Percentiles rank a stretch among this genome's conserved stretches.
phyloP scores from a whole-genome alignment of 139 green algal genomes.

The Monoraphidium neglectum region DNA sequence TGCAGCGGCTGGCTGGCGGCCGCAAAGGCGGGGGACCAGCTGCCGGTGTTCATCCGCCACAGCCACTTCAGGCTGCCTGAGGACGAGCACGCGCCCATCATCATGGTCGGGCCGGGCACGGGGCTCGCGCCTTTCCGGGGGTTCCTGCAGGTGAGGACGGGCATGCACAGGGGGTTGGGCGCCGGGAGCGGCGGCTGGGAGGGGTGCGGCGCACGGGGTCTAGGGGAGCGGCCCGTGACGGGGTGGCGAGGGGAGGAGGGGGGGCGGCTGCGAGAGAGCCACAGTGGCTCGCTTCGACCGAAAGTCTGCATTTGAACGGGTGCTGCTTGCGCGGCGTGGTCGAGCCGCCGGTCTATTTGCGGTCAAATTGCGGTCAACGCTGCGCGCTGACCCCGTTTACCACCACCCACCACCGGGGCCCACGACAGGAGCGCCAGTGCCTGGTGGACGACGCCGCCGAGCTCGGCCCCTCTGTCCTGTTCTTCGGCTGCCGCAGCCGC shows the following conservation, averaged over 20 bases:
- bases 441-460: conserved; percentile 11
- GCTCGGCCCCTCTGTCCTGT: conserved; percentile 80
- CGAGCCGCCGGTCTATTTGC: no score
- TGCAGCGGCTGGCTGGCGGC: conserved; percentile 64
- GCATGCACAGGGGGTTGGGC: conserved; percentile 73
- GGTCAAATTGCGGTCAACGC: neutral
- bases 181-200: conserved; percentile 16
- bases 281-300: no score
- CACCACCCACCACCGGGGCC: neutral
- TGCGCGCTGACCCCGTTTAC: neutral
- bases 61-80: conserved; percentile 90
- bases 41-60: conserved; percentile 83
- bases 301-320: no score
- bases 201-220: neutral
- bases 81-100: conserved; percentile 66
- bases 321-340: no score
- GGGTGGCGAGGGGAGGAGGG: no score
- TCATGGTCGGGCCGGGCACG: conserved; percentile 98
- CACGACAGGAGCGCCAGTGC: conserved; percentile 12
- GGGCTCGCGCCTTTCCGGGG: conserved; percentile 96
- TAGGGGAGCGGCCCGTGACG: neutral
- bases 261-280: no score
- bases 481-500: conserved; percentile 88
- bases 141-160: no score
- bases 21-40: conserved; percentile 14